Evolutionary conservation across 108 stramenopile species (phyloP), one percentile per base, ranked within the genome.

Genomic region (Aurantiochytrium sp.): DNA sequence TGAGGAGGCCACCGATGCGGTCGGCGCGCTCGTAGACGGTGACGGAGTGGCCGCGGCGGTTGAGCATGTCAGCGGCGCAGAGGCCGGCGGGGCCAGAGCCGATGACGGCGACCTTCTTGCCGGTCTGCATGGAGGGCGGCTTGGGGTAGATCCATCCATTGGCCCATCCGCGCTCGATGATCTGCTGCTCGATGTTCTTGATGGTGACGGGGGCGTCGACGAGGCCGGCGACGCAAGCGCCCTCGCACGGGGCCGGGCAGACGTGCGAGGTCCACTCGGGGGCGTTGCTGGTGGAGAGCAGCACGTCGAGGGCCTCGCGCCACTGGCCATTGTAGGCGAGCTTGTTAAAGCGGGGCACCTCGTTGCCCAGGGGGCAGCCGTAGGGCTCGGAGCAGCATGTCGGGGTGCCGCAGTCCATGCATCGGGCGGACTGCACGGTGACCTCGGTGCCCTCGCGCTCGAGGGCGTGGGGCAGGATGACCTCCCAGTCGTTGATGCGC

Each of bases 361-460:
- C 92, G 89, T 98, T 98, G 93, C 97, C 96, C 21, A 98, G 95
- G 72, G 98, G 98, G 89, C 98, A 98, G 64, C 98, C 98, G 42
- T 69, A 69, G 23, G 96, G 95, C 89, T 98, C 95, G 51, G 98
- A 97, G 92, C 97, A 96, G 92, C 98, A 98, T 90, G 97, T 97
- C 35, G 98, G 98, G 0, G 98, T 98, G 44, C 98, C 98, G 91
- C 98, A 98, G 91, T 98, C 97, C 98, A 98, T 98, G 94, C 98
- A 98, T 19, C 98, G 96, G 12, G 97, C 96, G 5, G 96, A 95
- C 91, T 96, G 97, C 44, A 97, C 97, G 72, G 96, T 97, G 14
- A 96, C 95, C 92, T 98, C 98, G 51, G 97, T 90, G 49, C 28
- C 28, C 49, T 47, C 45, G 51, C 76, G 76, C 16, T 83, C 76